A percentile compares a stretch with the other conserved stretches of the same genome.
Conservation (phyloP, 2,329 filamentous ascomycete genomes). For the Colletotrichum abscissum region DNA sequence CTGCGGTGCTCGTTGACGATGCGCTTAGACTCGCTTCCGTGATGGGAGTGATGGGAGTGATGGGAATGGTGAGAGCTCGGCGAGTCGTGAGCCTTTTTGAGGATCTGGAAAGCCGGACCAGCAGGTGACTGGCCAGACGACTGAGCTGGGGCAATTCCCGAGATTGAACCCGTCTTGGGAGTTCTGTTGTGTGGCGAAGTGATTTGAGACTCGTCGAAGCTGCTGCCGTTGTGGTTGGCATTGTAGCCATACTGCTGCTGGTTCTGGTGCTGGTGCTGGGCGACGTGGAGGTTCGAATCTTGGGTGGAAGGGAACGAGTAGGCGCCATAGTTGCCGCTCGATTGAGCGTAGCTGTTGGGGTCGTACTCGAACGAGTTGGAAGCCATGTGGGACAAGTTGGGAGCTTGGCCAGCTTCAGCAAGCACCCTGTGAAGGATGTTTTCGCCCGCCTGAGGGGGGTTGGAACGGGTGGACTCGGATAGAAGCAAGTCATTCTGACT, state of each 20-base stretch:
- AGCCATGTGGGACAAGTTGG: conserved; percentile 34
- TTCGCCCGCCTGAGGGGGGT: conserved; percentile 34
- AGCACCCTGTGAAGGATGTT: conserved; percentile 33
- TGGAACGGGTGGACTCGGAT: conserved; percentile 54
- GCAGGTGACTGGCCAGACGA: conserved; percentile 45
- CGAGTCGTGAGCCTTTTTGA: conserved; percentile 60
- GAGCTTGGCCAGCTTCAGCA: conserved; percentile 30
- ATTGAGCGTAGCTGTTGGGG: conserved; percentile 37
- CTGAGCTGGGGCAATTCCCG: conserved; percentile 42
- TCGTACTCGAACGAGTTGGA: conserved; percentile 40
- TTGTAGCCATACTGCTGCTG: conserved; percentile 38
- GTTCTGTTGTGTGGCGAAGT: conserved; percentile 55
- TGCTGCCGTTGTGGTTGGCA: conserved; percentile 39
- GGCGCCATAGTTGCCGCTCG: conserved; percentile 36
- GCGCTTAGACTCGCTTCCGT: conserved; percentile 53
- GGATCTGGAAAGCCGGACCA: conserved; percentile 56
- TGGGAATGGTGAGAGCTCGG: conserved; percentile 44
- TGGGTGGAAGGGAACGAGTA: conserved; percentile 36
- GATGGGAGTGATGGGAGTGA: conserved; percentile 39
- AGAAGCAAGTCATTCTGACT: conserved; percentile 64
- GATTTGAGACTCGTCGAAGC: conserved; percentile 53
- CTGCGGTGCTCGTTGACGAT: conserved; percentile 53
- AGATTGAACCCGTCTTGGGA: conserved; percentile 51
- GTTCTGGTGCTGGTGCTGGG: conserved; percentile 34
- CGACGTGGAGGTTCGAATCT: conserved; percentile 34